Conservation (phyloP, 2,329 filamentous ascomycete genomes). For the Aspergillus ochraceus region DNA sequence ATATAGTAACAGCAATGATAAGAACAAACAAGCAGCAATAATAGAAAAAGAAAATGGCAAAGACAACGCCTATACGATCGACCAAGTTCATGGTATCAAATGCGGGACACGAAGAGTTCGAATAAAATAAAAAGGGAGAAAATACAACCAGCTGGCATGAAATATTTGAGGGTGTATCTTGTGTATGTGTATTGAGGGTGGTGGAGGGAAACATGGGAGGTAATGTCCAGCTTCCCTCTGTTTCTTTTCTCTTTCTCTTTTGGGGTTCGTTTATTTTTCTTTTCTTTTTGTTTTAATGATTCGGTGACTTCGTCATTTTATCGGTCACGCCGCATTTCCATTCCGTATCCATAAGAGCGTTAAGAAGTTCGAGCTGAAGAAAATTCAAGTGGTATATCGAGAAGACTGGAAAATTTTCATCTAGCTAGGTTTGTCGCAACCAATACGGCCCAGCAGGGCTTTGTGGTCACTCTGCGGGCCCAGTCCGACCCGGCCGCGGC, state of each 20-base stretch:
- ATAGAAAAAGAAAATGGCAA: background rate
- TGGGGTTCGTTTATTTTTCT: background rate
- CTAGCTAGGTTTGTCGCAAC: conserved; percentile 68
- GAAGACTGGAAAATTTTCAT: background rate
- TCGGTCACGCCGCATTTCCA: conserved; percentile 12
- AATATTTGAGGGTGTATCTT: background rate
- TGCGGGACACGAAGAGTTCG: conserved; percentile 9
- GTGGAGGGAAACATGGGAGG: background rate
- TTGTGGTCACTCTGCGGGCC: conserved; percentile 54
- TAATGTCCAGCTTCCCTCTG: background rate
- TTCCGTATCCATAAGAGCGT: conserved; percentile 13
- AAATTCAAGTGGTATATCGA: conserved; percentile 20
- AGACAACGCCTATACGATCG: conserved; percentile 9
- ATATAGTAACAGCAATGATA: conserved; percentile 8
- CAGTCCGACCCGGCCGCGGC: conserved; percentile 40
- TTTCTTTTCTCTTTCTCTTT: background rate
- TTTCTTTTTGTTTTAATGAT: conserved; percentile 2
- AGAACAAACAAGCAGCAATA: conserved; percentile 19
- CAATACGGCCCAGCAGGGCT: conserved; percentile 77
- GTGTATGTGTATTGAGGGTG: background rate
- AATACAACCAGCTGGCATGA: conserved; percentile 2
- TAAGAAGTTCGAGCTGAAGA: conserved; percentile 8
- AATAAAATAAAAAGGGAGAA: conserved; percentile 8
- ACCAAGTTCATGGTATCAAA: conserved; percentile 20
- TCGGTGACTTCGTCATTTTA: conserved; percentile 8